These are phyloP conservation scores for Triangularia setosa DNA, from an alignment of 2,329 filamentous ascomycete species.

Conservation along the genomic window DNA sequence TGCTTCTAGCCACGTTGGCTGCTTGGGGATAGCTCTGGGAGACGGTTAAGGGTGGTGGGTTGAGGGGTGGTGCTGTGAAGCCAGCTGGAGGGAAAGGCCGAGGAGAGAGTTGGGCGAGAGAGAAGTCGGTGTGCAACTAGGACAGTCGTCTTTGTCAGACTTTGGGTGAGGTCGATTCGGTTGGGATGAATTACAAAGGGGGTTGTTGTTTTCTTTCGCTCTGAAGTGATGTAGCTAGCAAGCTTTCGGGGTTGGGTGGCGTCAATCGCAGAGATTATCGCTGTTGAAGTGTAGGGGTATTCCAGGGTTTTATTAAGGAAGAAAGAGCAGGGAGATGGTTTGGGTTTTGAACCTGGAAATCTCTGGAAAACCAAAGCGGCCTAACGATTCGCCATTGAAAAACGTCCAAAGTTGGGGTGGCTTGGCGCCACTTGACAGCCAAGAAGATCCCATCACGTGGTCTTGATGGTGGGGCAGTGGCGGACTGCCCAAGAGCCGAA, in stretches of 20 bases:
- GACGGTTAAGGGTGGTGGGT: background rate
- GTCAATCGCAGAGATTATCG: background rate
- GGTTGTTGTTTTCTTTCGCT: background rate
- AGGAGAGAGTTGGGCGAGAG: too few species aligned
- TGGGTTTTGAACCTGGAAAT: background rate
- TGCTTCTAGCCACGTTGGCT: slow-evolving; percentile 33
- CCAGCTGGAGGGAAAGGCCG: background rate
- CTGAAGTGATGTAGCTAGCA: background rate
- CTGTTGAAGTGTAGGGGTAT: background rate
- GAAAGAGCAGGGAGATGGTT: background rate
- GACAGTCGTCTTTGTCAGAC: background rate
- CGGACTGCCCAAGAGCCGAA: background rate
- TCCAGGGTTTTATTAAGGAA: background rate
- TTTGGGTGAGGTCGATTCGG: background rate
- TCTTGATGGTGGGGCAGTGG: background rate
- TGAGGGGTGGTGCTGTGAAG: background rate
- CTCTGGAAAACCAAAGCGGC: background rate
- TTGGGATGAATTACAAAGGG: background rate
- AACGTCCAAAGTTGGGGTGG: background rate
- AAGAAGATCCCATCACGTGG: background rate
- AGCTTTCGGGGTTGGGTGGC: background rate
- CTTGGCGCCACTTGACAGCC: background rate
- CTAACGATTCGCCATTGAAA: background rate
- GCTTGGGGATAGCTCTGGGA: slow-evolving; percentile 3
- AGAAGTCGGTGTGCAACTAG: background rate